Base-by-base conservation (phyloP, 2,329 filamentous ascomycete genomes). In the Hypomyces perniciosus region DNA sequence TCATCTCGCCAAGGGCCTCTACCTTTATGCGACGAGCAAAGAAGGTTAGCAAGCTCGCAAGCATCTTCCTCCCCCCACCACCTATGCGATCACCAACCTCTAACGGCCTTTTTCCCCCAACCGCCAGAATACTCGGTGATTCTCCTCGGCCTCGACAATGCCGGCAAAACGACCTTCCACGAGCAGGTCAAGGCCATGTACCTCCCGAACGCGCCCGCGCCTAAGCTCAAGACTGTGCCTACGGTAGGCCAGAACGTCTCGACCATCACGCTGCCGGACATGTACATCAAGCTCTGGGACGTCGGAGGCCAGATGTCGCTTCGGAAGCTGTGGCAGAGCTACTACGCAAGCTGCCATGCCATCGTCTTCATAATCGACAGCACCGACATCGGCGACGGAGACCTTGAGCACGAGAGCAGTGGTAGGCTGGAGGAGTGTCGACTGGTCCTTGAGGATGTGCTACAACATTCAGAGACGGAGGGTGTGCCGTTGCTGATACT, bases 251-350 rank as follows among this genome's bases (percentile, higher is more conserved):
- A 97, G 69, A 97, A 97, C 71, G 91, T 97, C 57, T 88, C 89
- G 56, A 93, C 91, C 43, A 88, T 99, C 65, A 83, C 87, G 26
- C 79, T 97, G 27, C 86, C 90, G 12, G 90, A 96, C 68, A 92
- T 96, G 83, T 96, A 97, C 75, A 78, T 99, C 65, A 96, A 96
- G 76, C 87, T 99, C 62, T 97, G 93, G 93, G 93, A 99, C 66
- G 90, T 99, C 1, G 93, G 93, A 57, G 93, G 93, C 6, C 93
- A 99, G 70, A 84, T 93, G 64, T 86, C 82, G 29, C 80, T 99
- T 65, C 85, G 93, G 55, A 86, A 86, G 56, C 81, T 97, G 31
- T 99, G 93, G 93, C 90, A 96, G 69, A 90, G 85, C 69, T 99
- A 99, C 74, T 99, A 96, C 75, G 78, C 84, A 46, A 88, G 83